phyloP scores from a whole-genome alignment of 1,139 yeast species.

The Candida freyschussii region DNA sequence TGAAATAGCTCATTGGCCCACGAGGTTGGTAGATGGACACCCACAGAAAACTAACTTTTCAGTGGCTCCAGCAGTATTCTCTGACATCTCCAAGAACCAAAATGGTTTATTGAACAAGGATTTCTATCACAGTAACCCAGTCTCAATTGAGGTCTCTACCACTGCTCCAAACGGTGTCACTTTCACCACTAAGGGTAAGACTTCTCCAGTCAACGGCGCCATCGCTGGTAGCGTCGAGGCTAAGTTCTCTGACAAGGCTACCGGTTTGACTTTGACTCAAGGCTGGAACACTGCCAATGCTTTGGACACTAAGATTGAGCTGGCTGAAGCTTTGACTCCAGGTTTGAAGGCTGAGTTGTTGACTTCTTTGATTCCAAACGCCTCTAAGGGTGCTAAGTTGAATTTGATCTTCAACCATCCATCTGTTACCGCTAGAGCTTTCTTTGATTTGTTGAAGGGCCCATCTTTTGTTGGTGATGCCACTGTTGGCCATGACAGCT shows the following conservation, averaged over 20 bases:
- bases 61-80: slow-evolving; percentile 73
- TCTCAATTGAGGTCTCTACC: slow-evolving; percentile 85
- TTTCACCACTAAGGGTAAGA: slow-evolving; percentile 92
- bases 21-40: background rate
- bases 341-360: slow-evolving; percentile 92
- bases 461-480: slow-evolving; percentile 94
- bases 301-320: slow-evolving; percentile 88
- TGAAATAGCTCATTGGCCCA: too few species aligned
- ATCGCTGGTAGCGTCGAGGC: slow-evolving; percentile 90
- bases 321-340: slow-evolving; percentile 87
- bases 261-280: slow-evolving; percentile 92
- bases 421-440: slow-evolving; percentile 89
- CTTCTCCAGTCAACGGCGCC: slow-evolving; percentile 67
- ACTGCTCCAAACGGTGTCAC: slow-evolving; percentile 95
- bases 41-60: background rate
- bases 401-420: slow-evolving; percentile 92
- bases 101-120: slow-evolving; percentile 87
- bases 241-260: slow-evolving; percentile 87
- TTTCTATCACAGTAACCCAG: slow-evolving; percentile 88
- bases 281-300: slow-evolving; percentile 97
- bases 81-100: slow-evolving; percentile 86
- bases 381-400: slow-evolving; percentile 85
- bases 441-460: slow-evolving; percentile 92
- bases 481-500: slow-evolving; percentile 93
- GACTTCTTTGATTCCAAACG: slow-evolving; percentile 84